Evolutionary conservation across 176 grass and related monocot species (phyloP), one percentile per base, ranked within the genome.

Genomic region (Musa troglodytarum): DNA sequence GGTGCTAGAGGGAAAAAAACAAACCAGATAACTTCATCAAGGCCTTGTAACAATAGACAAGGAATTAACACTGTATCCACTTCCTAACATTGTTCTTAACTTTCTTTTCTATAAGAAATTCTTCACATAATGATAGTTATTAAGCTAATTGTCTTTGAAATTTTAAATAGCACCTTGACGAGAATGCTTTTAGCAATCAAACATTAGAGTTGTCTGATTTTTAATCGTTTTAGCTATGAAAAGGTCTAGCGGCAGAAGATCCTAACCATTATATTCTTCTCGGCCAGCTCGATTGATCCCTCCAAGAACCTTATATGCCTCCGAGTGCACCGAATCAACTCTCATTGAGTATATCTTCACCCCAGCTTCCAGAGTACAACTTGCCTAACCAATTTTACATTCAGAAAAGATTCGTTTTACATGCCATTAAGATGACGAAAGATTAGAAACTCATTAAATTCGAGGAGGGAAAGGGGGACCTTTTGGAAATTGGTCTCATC

Each of bases 401-500:
- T 56, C 20, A 15, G 16, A 43, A 43, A 19, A 15, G 6, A 23
- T 28, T 17, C 11, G 59, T 16, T 25, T 65, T 52, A 77, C 17
- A 21, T 52, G 68, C 34, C 43, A 51, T 70, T 51, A 63, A 73
- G 9, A 53, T 82, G n/a, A 63, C 34, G 12, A 43, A 75, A 73
- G 17, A 69, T 43, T 43, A 70, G 51, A 74, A 52, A 50, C 22
- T n/a, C 22, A 34, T 57, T 25, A 65, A 65, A 65, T 65, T 65
- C 1, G 23, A 28, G 63, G 12, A 25, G 22, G 23, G 12, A 76
- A 74, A 63, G 49, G 70, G n/a, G 8, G 54, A 98, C 95, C 91
- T 98, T 98, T 81, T 98, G 95, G 77, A 98, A 98, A 75, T 98
- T 98, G 73, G 88, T 94, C 73, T 98, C 95, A 71, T 90, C 87